phyloP scores from a whole-genome alignment of 495 filamentous ascomycete species.

The Patellaria atrata region DNA sequence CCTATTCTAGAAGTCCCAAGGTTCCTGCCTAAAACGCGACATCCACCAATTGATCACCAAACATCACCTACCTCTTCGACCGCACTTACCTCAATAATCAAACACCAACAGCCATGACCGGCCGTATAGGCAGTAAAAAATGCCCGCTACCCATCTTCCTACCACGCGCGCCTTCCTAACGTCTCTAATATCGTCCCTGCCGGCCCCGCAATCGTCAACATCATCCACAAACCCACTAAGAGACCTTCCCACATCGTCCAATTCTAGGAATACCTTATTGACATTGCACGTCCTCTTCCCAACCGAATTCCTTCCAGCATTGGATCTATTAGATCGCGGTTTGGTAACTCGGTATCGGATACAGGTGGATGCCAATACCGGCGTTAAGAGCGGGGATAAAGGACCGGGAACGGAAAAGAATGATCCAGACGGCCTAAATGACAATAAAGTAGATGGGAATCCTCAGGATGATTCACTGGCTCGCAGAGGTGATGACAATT shows the following conservation, averaged over 20 bases:
- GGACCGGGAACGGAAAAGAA: not conserved
- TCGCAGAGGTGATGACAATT: not conserved
- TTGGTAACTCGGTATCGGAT: slow-evolving; percentile 39
- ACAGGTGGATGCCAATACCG: not conserved
- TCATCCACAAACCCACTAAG: slow-evolving; percentile 10
- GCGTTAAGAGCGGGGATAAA: slow-evolving; percentile 2
- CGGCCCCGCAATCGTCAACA: slow-evolving; percentile 1
- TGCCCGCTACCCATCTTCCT: slow-evolving; percentile 7
- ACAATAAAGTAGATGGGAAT: not conserved
- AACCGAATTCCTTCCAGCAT: slow-evolving; percentile 48
- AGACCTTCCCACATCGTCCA: slow-evolving; percentile 1
- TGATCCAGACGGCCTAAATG: not conserved
- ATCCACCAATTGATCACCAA: not conserved
- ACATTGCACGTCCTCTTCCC: slow-evolving; percentile 55
- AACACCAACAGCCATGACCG: no score
- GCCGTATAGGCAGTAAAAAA: not conserved
- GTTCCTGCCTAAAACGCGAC: no score
- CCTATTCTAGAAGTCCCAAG: no score
- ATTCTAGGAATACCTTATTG: slow-evolving; percentile 29
- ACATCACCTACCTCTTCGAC: not conserved
- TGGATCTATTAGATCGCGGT: slow-evolving; percentile 67
- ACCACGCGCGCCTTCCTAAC: slow-evolving; percentile 17
- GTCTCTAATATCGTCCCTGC: slow-evolving; percentile 10
- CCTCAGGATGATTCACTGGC: no score
- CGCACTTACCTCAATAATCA: not conserved